Evolutionary conservation across 2,329 filamentous ascomycete species (phyloP), one percentile per base, ranked within the genome.

Genomic region (Penicillium brasilianum): DNA sequence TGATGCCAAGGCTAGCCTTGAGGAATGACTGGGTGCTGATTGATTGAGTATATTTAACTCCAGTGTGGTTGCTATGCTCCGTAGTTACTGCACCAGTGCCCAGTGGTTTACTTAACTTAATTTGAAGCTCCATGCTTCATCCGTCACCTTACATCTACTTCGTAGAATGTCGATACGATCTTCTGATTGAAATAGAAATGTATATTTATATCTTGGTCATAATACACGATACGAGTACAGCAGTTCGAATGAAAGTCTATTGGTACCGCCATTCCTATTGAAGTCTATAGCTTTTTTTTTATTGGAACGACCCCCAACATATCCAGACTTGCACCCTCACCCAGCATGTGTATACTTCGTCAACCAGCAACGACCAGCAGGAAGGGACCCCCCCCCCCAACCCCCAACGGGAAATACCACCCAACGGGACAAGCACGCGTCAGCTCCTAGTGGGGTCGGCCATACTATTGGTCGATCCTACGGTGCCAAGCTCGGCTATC

Each of bases 401-500:
- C 25, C n/a, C 37, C 32, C 50, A 28, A 8, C 18, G 28, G 6
- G 22, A 32, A 50, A 32, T 37, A 56, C 20, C 20, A 54, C 34
- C 52, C 58, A 48, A 22, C 56, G 62, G 67, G 66, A 71, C 67
- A 65, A 70, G 72, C 72, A 76, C 73, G 73, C 73, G 73, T 76
- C 72, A 75, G 73, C 72, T 74, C 49, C 20, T 61, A 16, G 25
- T n/a, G 44, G 44, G 25, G 22, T 3, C 11, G 1, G 6, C 22
- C 7, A 46, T n/a, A 20, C 28, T 22, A 76, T 74, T 76, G 73
- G 73, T 55, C 64, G 53, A 74, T 73, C 67, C 54, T n/a, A 13
- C 14, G 13, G 32, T 67, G 72, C 73, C 73, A 75, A 76, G 72
- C 61, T 72, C 72, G 73, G 73, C 73, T 76, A 75, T 76, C 73